Evolutionary conservation across 495 filamentous ascomycete species (phyloP), one percentile per base, ranked within the genome.

Genomic region (Annulohypoxylon nitens): DNA sequence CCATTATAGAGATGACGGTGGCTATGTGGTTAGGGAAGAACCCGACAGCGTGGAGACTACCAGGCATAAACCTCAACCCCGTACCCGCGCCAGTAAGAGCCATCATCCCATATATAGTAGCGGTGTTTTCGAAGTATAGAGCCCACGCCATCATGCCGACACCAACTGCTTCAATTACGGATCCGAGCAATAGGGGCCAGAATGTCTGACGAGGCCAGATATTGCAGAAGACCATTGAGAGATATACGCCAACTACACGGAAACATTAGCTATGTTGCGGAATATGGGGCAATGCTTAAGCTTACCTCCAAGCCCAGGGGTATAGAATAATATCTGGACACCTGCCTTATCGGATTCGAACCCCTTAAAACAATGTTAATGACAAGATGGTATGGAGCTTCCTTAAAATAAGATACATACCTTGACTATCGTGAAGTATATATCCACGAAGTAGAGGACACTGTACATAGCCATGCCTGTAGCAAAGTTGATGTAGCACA

Each of bases 371-470:
- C 3, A 2, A 62, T 41, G 47, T 74, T 30, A 73, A 37, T 6
- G 4, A 16, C 11, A 16, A 51, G 10, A 33, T 41, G 18, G 0
- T 0, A 20, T 61, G 18, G 20, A 26, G 55, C n/a, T 26, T 16
- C 6, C 14, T 12, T 3, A 2, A 30, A 1, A 14, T 33, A 26
- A n/a, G 3, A 6, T 64, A 25, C 61, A 16, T 65, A 72, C 75
- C 72, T 75, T 70, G 1, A 89, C 88, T 8, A 90, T 71, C 2
- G 84, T 80, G 73, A 89, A 90, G 77, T 90, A 91, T 10, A 89
- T 76, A 36, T 84, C 83, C 71, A 90, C 84, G 69, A 88, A 90
- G 75, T 91, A 91, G 75, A 89, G 87, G 30, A 89, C 76, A 25
- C 79, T 78, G 69, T 78, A 85, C 74, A 84, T 83, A 63, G 82